Evolutionary conservation across 2,329 filamentous ascomycete species (phyloP), one percentile per base, ranked within the genome.

Genomic region (Stromatinia cepivora): DNA sequence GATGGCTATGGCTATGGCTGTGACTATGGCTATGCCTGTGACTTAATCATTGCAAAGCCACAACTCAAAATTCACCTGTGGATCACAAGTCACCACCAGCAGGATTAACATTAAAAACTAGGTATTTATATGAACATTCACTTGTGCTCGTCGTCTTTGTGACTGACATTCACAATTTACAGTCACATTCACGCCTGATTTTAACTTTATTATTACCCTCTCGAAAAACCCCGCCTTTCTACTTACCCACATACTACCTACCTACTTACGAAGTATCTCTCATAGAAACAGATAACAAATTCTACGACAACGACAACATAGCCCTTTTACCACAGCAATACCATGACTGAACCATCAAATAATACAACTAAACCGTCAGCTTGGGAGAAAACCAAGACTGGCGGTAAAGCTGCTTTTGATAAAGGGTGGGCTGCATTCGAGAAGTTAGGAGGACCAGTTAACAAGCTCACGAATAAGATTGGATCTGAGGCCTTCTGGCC

Each of bases 401-500:
- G 68, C n/a, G 48, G 68, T 17, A 70, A 70, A 53, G 63, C 63
- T 31, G 63, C 68, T 28, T 70, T 70, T 61, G 68, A 70, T 22
- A 70, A 70, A 67, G 68, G 68, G 54, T 70, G 68, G 68, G 34
- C 68, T 58, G 62, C 62, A 20, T 59, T 70, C 36, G 70, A 71
- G 22, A 71, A 67, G 31, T 34, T 71, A 28, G 91, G 91, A 70
- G 84, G 86, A 2, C 92, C 93, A 3, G 89, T 97, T 77, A 97
- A 97, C 78, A 88, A 85, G 70, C 80, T 97, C 31, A 92, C 90
- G 22, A 93, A 96, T 80, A 93, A 90, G 80, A 83, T 97, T 50
- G 93, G 93, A 70, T 86, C 85, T 42, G 93, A 96, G 79, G 89
- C 91, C 34, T 94, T 94, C 77, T 95, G 92, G 92, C 93, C 93